A percentile compares a stretch with the other conserved stretches of the same genome.
Evolutionary conservation across 306 rosid species (phyloP).

Genomic region (Pyrus pyrifolia): DNA sequence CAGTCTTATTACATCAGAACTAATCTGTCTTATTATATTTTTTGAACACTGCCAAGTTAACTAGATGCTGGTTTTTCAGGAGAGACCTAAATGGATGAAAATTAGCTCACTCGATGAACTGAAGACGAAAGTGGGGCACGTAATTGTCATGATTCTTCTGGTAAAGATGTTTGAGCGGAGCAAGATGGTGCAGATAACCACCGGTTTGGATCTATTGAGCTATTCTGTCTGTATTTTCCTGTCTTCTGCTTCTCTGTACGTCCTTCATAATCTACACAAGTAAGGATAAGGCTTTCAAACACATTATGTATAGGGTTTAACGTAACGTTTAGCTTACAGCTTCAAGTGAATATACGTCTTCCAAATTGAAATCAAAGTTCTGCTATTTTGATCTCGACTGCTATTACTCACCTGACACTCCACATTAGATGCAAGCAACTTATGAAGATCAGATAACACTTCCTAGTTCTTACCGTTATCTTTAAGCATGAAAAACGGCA

Average conservation of each 20-base stretch:
- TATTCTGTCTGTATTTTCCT: constrained; percentile 85
- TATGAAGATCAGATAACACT: not conserved
- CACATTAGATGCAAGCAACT: not conserved
- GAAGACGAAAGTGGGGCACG: constrained; percentile 95
- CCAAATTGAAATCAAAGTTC: not conserved
- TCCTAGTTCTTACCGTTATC: not conserved
- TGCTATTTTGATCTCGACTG: not conserved
- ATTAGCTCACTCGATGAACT: constrained; percentile 84
- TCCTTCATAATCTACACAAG: constrained; percentile 86
- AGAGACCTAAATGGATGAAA: constrained; percentile 91
- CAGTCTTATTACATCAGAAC: not conserved
- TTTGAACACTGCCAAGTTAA: not conserved
- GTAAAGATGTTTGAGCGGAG: constrained; percentile 98
- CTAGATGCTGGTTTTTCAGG: constrained; percentile 38
- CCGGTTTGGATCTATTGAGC: constrained; percentile 74
- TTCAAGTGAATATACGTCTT: not conserved
- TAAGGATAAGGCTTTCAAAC: constrained; percentile 24
- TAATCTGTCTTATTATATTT: not conserved
- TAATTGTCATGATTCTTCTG: constrained; percentile 91
- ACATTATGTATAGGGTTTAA: not conserved
- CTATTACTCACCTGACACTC: not conserved
- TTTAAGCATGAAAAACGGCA: not conserved
- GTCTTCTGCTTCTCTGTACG: constrained; percentile 89
- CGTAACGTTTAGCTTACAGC: constrained; percentile 1
- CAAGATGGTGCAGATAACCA: constrained; percentile 80